phyloP scores from a whole-genome alignment of 768 basidiomycete species.

The Pleurotus ostreatus region DNA sequence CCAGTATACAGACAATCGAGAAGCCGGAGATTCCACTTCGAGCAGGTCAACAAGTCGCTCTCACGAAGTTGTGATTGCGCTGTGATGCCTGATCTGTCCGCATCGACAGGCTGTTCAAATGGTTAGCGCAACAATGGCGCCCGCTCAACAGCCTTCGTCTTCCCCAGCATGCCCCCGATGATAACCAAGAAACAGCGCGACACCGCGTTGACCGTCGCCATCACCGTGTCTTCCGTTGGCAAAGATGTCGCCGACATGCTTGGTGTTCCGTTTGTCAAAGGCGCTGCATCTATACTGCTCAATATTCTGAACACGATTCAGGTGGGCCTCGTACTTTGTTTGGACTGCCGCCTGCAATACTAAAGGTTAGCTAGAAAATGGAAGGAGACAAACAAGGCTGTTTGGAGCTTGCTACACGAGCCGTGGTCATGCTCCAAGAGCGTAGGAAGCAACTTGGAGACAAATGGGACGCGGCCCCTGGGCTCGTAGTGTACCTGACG shows the following conservation, averaged over 20 bases:
- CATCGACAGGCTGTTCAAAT: too few species aligned
- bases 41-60: too few species aligned
- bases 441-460: neutral
- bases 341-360: neutral
- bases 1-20: too few species aligned
- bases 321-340: neutral
- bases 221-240: neutral
- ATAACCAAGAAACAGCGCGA: neutral
- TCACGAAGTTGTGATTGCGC: too few species aligned
- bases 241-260: neutral
- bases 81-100: too few species aligned
- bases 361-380: neutral
- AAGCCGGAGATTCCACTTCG: too few species aligned
- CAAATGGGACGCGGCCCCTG: neutral
- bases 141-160: too few species aligned
- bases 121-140: too few species aligned
- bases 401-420: neutral
- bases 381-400: neutral
- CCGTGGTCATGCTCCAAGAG: neutral
- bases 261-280: neutral
- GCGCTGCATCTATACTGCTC: neutral
- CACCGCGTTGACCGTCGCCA: neutral
- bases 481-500: neutral
- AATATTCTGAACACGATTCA: slow-evolving; percentile 3
- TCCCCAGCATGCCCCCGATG: neutral